phyloP scores from a whole-genome alignment of 768 basidiomycete genomes.

The Mrakia hoshinonis region DNA sequence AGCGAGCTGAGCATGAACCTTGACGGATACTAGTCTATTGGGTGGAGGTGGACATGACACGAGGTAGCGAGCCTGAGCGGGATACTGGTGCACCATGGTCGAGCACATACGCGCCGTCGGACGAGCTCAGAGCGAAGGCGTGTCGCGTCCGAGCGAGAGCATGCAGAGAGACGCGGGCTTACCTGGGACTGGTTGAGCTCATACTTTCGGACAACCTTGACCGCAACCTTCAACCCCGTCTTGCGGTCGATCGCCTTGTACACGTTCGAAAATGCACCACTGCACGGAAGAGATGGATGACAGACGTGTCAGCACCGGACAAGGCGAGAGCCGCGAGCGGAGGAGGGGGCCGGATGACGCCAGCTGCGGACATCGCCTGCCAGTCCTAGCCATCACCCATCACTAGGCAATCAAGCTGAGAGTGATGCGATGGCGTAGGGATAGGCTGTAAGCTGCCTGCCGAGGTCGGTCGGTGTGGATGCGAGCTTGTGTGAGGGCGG shows the following conservation, averaged over 20 bases:
- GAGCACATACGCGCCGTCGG: not conserved
- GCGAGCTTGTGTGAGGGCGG: not conserved
- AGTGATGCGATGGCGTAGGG: not conserved
- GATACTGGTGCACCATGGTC: not conserved
- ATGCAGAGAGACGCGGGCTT: slow-evolving; percentile 31
- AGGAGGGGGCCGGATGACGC: not conserved
- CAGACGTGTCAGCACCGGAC: not conserved
- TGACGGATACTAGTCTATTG: not conserved
- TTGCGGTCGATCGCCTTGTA: slow-evolving; percentile 78
- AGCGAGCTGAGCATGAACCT: slow-evolving; percentile 15
- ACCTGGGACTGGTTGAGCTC: slow-evolving; percentile 32
- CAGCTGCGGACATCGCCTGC: not conserved
- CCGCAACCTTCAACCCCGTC: slow-evolving; percentile 71
- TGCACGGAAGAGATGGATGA: slow-evolving; percentile 1
- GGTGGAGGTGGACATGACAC: not conserved
- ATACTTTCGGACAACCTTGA: slow-evolving; percentile 45
- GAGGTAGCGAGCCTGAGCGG: not conserved
- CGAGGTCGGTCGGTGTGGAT: not conserved
- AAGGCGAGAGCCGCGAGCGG: not conserved
- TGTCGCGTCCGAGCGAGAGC: slow-evolving; percentile 30
- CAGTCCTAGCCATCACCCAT: no score
- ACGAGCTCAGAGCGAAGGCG: slow-evolving; percentile 32
- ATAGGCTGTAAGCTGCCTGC: not conserved
- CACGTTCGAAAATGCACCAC: slow-evolving; percentile 94
- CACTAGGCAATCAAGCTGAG: not conserved